Evolutionary conservation across 176 grass and related monocot species (phyloP).

Genomic region (Thinopyrum elongatum): DNA sequence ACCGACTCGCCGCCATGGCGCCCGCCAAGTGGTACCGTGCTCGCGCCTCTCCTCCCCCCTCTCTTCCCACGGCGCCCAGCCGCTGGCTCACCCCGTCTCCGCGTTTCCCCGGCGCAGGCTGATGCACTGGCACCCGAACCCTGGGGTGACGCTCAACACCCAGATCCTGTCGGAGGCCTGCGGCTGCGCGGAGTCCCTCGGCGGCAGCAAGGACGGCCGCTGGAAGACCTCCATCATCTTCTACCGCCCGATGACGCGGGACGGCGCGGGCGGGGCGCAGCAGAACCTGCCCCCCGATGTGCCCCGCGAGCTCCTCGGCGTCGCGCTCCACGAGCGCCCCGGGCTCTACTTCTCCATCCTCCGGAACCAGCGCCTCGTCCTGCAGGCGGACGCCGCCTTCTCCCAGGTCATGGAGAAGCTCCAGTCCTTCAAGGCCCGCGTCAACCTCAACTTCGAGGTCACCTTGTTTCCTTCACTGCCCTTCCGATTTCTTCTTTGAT

Average conservation of each 20-base stretch:
- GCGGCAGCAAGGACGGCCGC: slow-evolving; percentile 57
- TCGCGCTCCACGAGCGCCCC: slow-evolving; percentile 77
- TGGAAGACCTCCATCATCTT: slow-evolving; percentile 81
- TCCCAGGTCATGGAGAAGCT: slow-evolving; percentile 93
- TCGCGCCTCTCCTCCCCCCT: not conserved
- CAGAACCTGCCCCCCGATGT: slow-evolving; percentile 37
- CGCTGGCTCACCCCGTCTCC: not conserved
- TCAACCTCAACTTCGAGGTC: slow-evolving; percentile 85
- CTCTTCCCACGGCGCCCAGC: not conserved
- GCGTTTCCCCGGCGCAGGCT: slow-evolving; percentile 46
- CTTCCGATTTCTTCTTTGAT: not conserved
- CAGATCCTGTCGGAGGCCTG: slow-evolving; percentile 78
- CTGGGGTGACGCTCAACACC: slow-evolving; percentile 64
- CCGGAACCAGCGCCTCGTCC: slow-evolving; percentile 53
- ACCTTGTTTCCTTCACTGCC: not conserved
- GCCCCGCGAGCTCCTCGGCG: slow-evolving; percentile 76
- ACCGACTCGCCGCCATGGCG: slow-evolving; percentile 21
- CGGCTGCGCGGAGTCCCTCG: slow-evolving; percentile 63
- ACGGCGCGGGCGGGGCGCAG: slow-evolving; percentile 10
- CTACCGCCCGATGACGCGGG: slow-evolving; percentile 64
- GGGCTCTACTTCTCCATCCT: slow-evolving; percentile 74
- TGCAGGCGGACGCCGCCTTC: slow-evolving; percentile 62
- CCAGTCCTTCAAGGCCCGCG: slow-evolving; percentile 78
- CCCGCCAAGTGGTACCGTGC: slow-evolving; percentile 57
- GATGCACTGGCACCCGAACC: slow-evolving; percentile 92